phyloP scores from a whole-genome alignment of 768 basidiomycete species.

The Xerocomellus amylosporus region DNA sequence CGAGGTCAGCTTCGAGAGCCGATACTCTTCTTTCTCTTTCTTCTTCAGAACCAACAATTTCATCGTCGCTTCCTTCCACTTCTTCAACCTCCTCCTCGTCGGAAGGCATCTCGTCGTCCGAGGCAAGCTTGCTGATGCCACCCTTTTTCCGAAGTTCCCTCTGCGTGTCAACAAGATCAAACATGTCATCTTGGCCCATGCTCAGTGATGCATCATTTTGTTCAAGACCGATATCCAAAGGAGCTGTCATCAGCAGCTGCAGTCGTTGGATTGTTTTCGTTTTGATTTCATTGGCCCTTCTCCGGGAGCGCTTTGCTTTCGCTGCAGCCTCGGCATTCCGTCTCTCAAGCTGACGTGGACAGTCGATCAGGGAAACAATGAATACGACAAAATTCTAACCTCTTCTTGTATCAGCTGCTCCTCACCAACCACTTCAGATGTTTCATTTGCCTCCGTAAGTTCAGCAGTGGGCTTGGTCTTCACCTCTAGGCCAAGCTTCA shows the following conservation, averaged over 20 bases:
- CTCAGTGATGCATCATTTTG: conserved; percentile 70
- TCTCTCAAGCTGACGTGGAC: conserved; percentile 64
- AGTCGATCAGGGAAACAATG: conserved; percentile 2
- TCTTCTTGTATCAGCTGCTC: conserved; percentile 89
- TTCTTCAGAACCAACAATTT: conserved; percentile 60
- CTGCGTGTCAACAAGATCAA: conserved; percentile 73
- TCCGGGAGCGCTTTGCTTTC: conserved; percentile 74
- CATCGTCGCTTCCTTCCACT: conserved; percentile 35
- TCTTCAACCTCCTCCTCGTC: conserved; percentile 42
- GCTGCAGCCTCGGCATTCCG: conserved; percentile 74
- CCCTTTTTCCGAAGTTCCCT: conserved; percentile 41
- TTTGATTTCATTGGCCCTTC: conserved; percentile 86
- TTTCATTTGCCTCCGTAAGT: conserved; percentile 65
- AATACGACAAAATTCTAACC: conserved; percentile 39
- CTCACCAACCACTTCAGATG: conserved; percentile 73
- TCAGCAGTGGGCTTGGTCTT: conserved; percentile 75
- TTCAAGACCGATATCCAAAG: conserved; percentile 92
- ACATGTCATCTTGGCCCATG: conserved; percentile 82
- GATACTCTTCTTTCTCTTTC: conserved; percentile 61
- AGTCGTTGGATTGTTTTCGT: conserved; percentile 86
- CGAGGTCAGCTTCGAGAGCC: conserved; percentile 80
- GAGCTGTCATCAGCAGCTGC: conserved; percentile 96
- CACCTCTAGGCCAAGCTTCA: conserved; percentile 78
- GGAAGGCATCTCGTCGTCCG: conserved; percentile 41
- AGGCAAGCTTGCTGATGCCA: conserved; percentile 37